Evolutionary conservation across 169 alveolate species (phyloP), one percentile per base, ranked within the genome.

Genomic region (Plasmodium coatneyi): DNA sequence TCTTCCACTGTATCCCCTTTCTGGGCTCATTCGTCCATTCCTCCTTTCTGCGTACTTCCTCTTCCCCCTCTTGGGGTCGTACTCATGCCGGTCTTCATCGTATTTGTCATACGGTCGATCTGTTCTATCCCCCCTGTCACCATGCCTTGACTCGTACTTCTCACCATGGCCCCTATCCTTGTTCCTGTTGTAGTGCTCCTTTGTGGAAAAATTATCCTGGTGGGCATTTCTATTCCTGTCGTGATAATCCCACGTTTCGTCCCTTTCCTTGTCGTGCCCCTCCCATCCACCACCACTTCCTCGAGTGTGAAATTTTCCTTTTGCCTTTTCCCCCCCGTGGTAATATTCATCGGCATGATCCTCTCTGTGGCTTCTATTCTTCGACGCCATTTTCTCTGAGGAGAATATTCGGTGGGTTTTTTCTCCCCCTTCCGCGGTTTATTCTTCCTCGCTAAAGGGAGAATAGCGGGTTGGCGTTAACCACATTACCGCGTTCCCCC

Each of bases 11-110:
- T 86, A 70, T 36, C 43, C 78, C 54, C 43, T 78, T 36, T 86
- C 84, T 28, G 25, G 16, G 56, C 93, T 86, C 66, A 0, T 14
- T 36, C 71, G 56, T 41, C n/a, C 25, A 34, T 76, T 54, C n/a
- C 28, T 86, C 28, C 93, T 89, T 46, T 89, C 91, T 34, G 19
- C 83, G 28, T 89, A 14, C 72, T 39, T 89, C 71, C 81, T 43
- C 46, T 60, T 80, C 14, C 83, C 74, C 54, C 83, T 80, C 41
- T 39, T 83, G 28, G 34, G 10, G 49, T 66, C 71, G 36, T 86
- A 28, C 41, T 34, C 52, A 9, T 86, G 22, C 28, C 80, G 66
- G 28, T 86, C 80, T 70, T 76, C 80, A 28, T 86, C 71, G 30
- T 39, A 41, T n/a, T 70, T 43, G 76, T 36, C 66, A 12, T 76